Base-by-base conservation (phyloP, 1,139 yeast species). In the Kurtzmaniella quercitrusa region DNA sequence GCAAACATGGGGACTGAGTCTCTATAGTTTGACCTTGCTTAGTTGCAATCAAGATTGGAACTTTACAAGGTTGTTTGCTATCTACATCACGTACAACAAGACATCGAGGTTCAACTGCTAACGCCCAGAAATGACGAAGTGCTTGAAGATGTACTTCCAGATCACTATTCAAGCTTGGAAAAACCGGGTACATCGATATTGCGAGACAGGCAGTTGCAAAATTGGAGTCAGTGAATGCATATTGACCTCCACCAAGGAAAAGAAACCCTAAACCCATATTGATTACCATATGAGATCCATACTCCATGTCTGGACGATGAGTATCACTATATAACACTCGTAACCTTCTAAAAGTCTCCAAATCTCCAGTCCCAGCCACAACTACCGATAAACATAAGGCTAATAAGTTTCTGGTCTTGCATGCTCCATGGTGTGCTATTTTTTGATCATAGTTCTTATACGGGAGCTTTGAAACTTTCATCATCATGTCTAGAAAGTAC, bases 311-410 rank as follows among this genome's bases (percentile, higher is more conserved):
- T 15, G 68, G 70, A 31, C 66, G 68, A 37, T 66, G 70, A 0
- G 80, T 74, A 23, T 75, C 75, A 18, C 79, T 84, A 58, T 88
- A 89, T 33, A 89, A 62, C 18, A 77, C 75, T 48, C 96, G 73
- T 38, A 89, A 65, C 45, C 96, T 70, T 54, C 93, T 74, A 52
- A 93, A 77, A 0, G 84, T 78, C 43, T 81, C 85, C 43, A 91
- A 64, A 59, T 93, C 97, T 1, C 98, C 98, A 18, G 91, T 81
- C 1, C 96, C 96, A 1, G 96, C 91, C 89, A 89, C 87, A 0
- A 90, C 76, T 29, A 88, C 70, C 0, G 96, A 77, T 12, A 79
- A 64, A 15, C 93, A 77, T 11, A 90, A 62, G 1, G 84, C 77
- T 21, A 89, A 54, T 1, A 84, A 67, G 51, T 82, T 81, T 46